These are phyloP conservation scores for Coemansia nantahalensis DNA, from an alignment of 192 early-diverging fungal genomes.

Conservation along the genomic window DNA sequence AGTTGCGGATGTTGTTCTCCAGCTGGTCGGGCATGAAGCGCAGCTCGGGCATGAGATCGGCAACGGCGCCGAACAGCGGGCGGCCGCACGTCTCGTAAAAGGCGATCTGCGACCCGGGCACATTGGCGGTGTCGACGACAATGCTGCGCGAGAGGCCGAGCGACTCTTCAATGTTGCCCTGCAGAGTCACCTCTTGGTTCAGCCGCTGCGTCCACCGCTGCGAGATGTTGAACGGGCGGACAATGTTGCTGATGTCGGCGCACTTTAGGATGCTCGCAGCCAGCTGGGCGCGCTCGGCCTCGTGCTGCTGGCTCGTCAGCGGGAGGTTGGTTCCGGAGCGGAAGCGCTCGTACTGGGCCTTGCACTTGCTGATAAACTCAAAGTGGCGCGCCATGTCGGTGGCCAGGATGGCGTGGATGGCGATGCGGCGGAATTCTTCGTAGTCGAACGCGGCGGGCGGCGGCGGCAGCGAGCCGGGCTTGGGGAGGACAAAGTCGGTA, in stretches of 20 bases:
- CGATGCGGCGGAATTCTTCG: conserved; percentile 69
- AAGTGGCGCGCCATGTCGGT: conserved; percentile 81
- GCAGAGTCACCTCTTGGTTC: conserved; percentile 65
- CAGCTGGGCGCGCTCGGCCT: conserved; percentile 60
- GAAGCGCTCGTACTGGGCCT: conserved; percentile 59
- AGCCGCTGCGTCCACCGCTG: conserved; percentile 67
- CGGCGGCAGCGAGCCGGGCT: conserved; percentile 1
- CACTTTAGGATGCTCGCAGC: conserved; percentile 77
- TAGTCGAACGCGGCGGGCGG: conserved; percentile 39
- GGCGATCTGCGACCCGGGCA: conserved; percentile 46
- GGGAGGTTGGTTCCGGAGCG: conserved; percentile 44
- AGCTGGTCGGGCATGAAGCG: conserved; percentile 49
- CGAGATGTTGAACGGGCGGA: conserved; percentile 68
- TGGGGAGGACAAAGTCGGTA: conserved; percentile 40
- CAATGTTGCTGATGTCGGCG: conserved; percentile 77
- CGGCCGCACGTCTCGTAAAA: conserved; percentile 53
- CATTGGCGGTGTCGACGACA: conserved; percentile 33
- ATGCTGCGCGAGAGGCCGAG: conserved; percentile 58
- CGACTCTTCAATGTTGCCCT: conserved; percentile 72
- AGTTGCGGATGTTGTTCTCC: conserved; percentile 51
- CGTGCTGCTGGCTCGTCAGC: conserved; percentile 50
- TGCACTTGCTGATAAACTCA: conserved; percentile 73
- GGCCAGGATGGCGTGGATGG: conserved; percentile 70
- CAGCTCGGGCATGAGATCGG: conserved; percentile 50
- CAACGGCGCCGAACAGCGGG: conserved; percentile 50